Evolutionary conservation across 129 eudicot genomes (phyloP), one percentile per base, ranked within the genome.

Genomic region (Chrysanthemum lavandulifolium): DNA sequence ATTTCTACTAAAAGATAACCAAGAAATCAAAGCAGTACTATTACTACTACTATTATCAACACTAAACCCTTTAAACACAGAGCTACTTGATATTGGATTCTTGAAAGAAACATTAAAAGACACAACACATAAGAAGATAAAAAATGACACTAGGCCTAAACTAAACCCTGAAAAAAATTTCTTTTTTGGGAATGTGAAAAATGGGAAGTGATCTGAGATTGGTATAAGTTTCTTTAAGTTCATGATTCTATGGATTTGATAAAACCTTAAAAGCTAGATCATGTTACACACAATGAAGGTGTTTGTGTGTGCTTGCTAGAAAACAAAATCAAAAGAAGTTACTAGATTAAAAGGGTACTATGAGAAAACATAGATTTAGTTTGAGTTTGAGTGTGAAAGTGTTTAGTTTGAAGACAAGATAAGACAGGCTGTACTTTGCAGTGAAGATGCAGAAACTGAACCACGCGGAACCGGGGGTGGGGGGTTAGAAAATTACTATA

Each of bases 141-240:
- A 70, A 31, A 84, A 88, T 13, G 79, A 60, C 36, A 78, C 21
- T 10, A 83, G 11, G 15, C 89, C 91, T 68, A 87, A 85, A 73
- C 95, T 79, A 68, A 81, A 84, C 10, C 89, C 86, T 65, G 92
- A 85, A 85, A 87, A 74, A 67, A 88, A 85, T 78, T 84, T 87
- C 74, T 79, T 91, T 71, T 83, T 86, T 8, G 84, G 64, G 15
- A 84, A 80, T 21, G 82, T 21, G 45, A 68, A 59, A 61, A 68
- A 58, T 6, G 88, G 81, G 61, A 82, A 75, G 23, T 90, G 91
- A 85, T 87, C 89, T 31, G 88, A 47, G 14, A 87, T 33, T 23
- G 84, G 16, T 66, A 84, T 0, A 70, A 82, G 77, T 69, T 80
- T 88, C 71, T 78, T 88, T 65, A 85, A 69, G 74, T 87, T 89